A percentile compares a stretch with the other conserved stretches of the same genome.
Evolutionary conservation across 768 basidiomycete species (phyloP).

Genomic region (Russula brevipes): DNA sequence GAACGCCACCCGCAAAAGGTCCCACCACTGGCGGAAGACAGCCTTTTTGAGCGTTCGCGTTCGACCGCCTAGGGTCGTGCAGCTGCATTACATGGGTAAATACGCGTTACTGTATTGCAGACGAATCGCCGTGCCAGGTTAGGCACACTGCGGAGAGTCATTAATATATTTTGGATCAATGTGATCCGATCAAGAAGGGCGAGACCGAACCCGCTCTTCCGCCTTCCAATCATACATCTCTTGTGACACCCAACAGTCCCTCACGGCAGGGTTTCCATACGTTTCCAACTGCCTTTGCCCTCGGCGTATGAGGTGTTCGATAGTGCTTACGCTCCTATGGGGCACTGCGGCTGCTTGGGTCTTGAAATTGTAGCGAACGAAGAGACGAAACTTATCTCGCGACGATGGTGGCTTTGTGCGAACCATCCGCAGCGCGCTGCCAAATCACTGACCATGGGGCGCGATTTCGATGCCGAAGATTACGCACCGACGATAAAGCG

Average conservation of each 20-base stretch:
- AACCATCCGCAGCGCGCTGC: conserved; percentile 72
- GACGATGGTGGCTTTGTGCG: conserved; percentile 56
- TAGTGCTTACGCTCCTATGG: conserved; percentile 58
- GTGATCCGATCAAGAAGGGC: neutral
- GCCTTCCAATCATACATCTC: conserved; percentile 65
- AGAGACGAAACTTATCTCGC: conserved; percentile 61
- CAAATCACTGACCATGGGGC: neutral
- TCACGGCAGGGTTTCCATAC: conserved; percentile 62
- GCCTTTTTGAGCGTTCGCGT: neutral
- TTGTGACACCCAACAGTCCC: conserved; percentile 67
- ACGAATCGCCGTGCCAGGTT: neutral
- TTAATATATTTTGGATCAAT: neutral
- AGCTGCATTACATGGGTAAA: neutral
- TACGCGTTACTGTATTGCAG: neutral
- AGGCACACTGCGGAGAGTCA: neutral
- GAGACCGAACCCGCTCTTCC: conserved; percentile 24
- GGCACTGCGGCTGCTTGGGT: conserved; percentile 55
- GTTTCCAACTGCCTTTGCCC: conserved; percentile 62
- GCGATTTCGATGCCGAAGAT: neutral
- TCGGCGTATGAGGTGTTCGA: conserved; percentile 74
- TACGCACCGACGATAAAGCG: conserved; percentile 49
- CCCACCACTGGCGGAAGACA: conserved; percentile 6
- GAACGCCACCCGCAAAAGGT: conserved; percentile 10
- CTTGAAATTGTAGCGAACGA: conserved; percentile 65
- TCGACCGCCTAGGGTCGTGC: neutral